phyloP scores from a whole-genome alignment of 208 protist species.

The Crithidia expoeki region DNA sequence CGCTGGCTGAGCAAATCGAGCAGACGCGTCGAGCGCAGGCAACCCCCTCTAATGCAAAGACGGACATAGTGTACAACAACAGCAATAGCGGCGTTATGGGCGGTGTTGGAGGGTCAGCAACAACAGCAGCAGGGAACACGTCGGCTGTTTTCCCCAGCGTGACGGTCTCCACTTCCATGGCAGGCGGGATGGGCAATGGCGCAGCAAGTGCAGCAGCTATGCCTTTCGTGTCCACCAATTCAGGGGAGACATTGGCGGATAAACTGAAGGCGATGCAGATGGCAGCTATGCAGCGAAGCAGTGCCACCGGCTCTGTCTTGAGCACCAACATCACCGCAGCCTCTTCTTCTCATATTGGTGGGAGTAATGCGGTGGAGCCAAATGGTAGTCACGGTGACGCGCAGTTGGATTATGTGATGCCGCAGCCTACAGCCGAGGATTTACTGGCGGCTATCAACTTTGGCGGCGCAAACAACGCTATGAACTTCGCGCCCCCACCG shows the following conservation, averaged over 20 bases:
- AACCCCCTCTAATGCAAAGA: neutral
- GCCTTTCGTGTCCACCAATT: constrained; percentile 27
- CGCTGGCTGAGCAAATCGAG: constrained; percentile 34
- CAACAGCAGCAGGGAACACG: neutral
- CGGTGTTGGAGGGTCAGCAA: too few species aligned
- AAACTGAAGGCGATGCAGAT: constrained; percentile 70
- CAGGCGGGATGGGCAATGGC: neutral
- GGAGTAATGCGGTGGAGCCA: neutral
- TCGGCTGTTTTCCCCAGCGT: neutral
- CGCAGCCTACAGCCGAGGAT: constrained; percentile 24
- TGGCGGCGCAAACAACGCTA: neutral
- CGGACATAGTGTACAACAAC: neutral
- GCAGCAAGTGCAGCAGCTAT: neutral
- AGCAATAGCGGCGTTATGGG: neutral
- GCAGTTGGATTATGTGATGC: constrained; percentile 2
- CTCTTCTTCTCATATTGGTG: too few species aligned
- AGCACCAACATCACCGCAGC: constrained; percentile 5
- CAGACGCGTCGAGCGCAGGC: constrained; percentile 23
- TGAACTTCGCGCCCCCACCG: neutral
- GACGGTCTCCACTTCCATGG: neutral
- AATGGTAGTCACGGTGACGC: neutral
- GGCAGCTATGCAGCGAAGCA: constrained; percentile 13
- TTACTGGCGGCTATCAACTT: constrained; percentile 34
- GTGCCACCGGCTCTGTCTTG: neutral
- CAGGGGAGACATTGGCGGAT: constrained; percentile 58